Conservation (phyloP, 2,329 filamentous ascomycete genomes). For the Fusarium fracticaudum region DNA sequence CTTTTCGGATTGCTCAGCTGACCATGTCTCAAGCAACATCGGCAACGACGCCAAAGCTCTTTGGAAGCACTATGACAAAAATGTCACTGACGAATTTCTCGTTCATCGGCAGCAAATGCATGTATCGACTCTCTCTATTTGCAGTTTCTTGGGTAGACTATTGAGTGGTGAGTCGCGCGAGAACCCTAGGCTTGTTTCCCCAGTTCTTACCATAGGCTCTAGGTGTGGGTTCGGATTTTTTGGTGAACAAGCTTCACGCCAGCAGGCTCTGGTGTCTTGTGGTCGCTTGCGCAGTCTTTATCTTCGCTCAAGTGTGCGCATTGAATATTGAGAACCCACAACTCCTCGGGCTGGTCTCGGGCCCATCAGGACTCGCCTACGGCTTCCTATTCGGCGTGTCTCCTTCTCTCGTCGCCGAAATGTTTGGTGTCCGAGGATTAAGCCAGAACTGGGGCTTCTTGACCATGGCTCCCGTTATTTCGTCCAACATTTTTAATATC, state of each 20-base stretch:
- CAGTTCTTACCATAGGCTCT: conserved; percentile 21
- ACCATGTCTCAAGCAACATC: conserved; percentile 75
- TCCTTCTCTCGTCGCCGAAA: conserved; percentile 87
- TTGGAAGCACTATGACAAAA: conserved; percentile 86
- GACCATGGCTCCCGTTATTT: conserved; percentile 87
- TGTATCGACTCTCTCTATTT: conserved; percentile 91
- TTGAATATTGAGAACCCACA: conserved; percentile 80
- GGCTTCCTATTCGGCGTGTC: conserved; percentile 95
- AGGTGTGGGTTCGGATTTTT: conserved; percentile 90
- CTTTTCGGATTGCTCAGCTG: conserved; percentile 4
- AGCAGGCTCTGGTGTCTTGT: conserved; percentile 94
- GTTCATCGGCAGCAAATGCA: conserved; percentile 87
- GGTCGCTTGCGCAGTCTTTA: conserved; percentile 79
- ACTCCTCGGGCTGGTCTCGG: conserved; percentile 79
- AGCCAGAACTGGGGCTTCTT: conserved; percentile 97
- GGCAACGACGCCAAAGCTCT: conserved; percentile 89
- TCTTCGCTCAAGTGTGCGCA: conserved; percentile 79
- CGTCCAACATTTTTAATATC: conserved; percentile 91
- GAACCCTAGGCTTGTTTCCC: neutral
- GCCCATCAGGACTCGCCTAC: conserved; percentile 87
- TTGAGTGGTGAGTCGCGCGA: conserved; percentile 67
- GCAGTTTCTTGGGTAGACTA: conserved; percentile 85
- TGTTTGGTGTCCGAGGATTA: conserved; percentile 88
- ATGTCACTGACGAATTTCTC: conserved; percentile 77
- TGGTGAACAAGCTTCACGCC: conserved; percentile 82